Base-by-base conservation (phyloP, 2,329 filamentous ascomycete genomes). In the Phaeoacremonium minimum region DNA sequence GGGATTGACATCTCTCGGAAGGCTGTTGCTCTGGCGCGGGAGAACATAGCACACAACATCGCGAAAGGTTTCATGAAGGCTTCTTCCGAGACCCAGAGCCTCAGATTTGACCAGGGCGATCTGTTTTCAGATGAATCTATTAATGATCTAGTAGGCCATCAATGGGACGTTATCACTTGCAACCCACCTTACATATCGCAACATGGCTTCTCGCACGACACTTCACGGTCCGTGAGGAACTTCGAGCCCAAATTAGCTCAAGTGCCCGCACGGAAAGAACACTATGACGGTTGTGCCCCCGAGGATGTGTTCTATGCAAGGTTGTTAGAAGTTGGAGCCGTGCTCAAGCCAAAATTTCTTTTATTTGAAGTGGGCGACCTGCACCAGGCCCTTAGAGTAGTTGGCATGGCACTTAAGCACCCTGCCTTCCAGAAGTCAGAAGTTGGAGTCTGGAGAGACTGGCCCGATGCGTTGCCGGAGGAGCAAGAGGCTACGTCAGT, bases 181-280 rank as follows among this genome's bases (percentile, higher is more conserved):
- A 98, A 98, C 52, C 93, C 93, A 13, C 93, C 93, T 1, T 97
- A 97, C 56, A 83, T 97, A 34, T 94, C 89, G 3, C 64, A 69
- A 0, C 46, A 55, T 28, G 76, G 75, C 7, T 89, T 86, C 50
- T 60, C 69, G 28, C 71, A 61, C 28, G 75, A 77, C 14, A 89
- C 84, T 2, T 68, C 73, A 2, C 75, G 80, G 17, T 91, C 86
- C 11, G 91, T 96, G 18, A 77, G 88, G 13, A 79, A 79, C 31
- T 88, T 80, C 55, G 93, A 98, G 60, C 93, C 93, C 4, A 76
- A 67, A 45, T 61, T 86, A 11, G 93, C 93, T 1, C 69, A 97
- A 12, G 86, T 97, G 8, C 74, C 75, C 1, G 33, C 18, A 12
- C 6, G 34, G 43, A 43, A 31, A n/a, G 36, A 30, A 7, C 11